Evolutionary conservation across 2,329 filamentous ascomycete genomes (phyloP), one percentile per base, ranked within the genome.

Genomic region (Cadophora malorum): DNA sequence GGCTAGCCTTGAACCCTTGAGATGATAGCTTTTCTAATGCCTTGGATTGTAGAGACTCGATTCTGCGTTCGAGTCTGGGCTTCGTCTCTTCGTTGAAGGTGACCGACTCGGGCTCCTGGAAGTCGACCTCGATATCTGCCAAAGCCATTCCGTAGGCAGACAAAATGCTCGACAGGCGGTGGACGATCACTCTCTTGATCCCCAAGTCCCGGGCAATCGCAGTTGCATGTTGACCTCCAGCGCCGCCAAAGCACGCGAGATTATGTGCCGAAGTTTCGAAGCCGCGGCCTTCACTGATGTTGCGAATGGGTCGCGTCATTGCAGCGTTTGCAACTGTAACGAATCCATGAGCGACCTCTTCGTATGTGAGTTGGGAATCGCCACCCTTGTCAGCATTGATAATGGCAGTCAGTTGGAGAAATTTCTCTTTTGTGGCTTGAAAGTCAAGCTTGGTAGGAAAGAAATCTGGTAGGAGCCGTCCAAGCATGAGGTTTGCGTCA

Each of bases 231-330:
- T 62, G 59, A 10, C 59, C 59, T 23, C 94, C 94, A 0, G 94
- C 94, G 63, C 94, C 94, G 64, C 94, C 94, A 79, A 97, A 97
- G 0, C 93, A 96, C 0, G 93, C 93, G 49, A 97, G 85, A 31
- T 93, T 85, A 78, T 97, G 94, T 72, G 91, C 92, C 0, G 91
- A 92, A 0, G 93, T 94, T 75, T 97, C 93, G 72, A 95, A 93
- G 0, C 94, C 94, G 79, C 94, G 92, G 35, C 93, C 94, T 78
- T 97, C 94, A 0, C 94, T 97, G 71, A 97, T 86, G 47, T 92
- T 94, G 41, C 94, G 86, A 70, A 97, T 97, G 0, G 94, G 94
- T 38, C 94, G 84, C 3, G 91, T 93, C 93, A 97, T 97, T 19
- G 92, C 90, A 80, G 96, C 93, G 75, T 96, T 96, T 2, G 93